A percentile compares a stretch with the other conserved stretches of the same genome.
These are phyloP conservation scores for Amphirosellinia nigrospora DNA, from an alignment of 495 filamentous ascomycete species.

Conservation along the genomic window DNA sequence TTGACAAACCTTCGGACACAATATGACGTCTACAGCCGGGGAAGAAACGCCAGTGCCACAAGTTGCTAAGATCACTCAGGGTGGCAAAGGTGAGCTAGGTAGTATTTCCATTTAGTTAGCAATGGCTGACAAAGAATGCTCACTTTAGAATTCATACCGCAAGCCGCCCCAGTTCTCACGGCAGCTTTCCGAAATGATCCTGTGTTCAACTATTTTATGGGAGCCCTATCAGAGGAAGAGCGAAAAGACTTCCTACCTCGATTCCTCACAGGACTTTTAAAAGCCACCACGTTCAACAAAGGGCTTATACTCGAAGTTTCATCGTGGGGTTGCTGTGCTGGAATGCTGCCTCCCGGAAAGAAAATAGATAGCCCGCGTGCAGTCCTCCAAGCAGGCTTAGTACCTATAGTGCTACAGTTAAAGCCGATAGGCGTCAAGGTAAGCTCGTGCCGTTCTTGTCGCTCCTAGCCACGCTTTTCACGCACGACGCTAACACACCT, in stretches of 20 bases:
- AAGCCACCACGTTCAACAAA: slow-evolving; percentile 4
- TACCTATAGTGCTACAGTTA: neutral
- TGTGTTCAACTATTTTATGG: slow-evolving; percentile 19
- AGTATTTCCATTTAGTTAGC: neutral
- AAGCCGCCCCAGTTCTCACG: neutral
- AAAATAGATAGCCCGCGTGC: slow-evolving; percentile 2
- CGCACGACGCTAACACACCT: neutral
- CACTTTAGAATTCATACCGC: neutral
- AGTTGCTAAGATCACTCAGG: neutral
- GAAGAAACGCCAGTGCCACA: neutral
- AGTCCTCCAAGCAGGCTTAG: neutral
- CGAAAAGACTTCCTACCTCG: neutral
- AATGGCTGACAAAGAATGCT: neutral
- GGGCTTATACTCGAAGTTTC: slow-evolving; percentile 14
- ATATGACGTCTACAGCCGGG: neutral
- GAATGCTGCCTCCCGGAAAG: slow-evolving; percentile 15
- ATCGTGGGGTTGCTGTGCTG: slow-evolving; percentile 22
- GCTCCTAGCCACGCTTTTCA: neutral
- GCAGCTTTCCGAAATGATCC: slow-evolving; percentile 13
- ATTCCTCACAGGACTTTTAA: neutral
- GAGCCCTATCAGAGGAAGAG: slow-evolving; percentile 10
- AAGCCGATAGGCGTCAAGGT: slow-evolving; percentile 9
- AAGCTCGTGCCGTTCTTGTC: neutral
- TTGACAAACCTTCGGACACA: neutral
- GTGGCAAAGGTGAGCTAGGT: neutral